These are phyloP conservation scores for Populus simonii DNA, from an alignment of 345 rosid genomes.

Conservation along the genomic window DNA sequence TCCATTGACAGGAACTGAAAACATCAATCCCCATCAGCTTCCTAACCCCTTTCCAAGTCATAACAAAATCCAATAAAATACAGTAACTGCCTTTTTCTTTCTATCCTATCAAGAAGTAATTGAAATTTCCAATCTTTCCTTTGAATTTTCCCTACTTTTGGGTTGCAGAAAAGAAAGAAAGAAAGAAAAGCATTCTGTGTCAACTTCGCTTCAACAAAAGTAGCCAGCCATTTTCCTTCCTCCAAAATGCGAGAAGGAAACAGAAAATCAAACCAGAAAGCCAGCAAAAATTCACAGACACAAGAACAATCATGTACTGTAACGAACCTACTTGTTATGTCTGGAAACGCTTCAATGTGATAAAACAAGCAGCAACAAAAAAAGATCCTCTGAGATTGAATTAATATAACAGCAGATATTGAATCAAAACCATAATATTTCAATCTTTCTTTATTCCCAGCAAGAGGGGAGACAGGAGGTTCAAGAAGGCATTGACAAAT, in stretches of 20 bases:
- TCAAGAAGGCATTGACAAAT: neutral
- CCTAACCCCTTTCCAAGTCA: neutral
- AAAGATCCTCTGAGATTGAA: neutral
- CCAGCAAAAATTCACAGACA: neutral
- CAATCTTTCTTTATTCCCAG: neutral
- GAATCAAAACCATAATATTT: neutral
- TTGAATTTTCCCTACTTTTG: neutral
- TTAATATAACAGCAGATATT: no score
- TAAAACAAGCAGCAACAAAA: neutral
- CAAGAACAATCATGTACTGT: neutral
- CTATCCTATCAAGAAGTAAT: neutral
- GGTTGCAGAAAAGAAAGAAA: neutral
- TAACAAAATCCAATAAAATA: neutral
- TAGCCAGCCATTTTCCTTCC: neutral
- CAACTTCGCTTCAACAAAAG: neutral
- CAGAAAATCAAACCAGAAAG: neutral
- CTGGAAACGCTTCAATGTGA: neutral
- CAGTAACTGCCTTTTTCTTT: neutral
- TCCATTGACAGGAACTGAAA: neutral
- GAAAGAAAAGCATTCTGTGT: neutral
- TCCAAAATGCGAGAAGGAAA: neutral
- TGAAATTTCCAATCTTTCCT: neutral
- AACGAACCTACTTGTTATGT: neutral
- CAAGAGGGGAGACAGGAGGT: neutral
- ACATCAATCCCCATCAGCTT: neutral